Evolutionary conservation across 2,329 filamentous ascomycete species (phyloP), one percentile per base, ranked within the genome.

Genomic region (Microsporum canis): DNA sequence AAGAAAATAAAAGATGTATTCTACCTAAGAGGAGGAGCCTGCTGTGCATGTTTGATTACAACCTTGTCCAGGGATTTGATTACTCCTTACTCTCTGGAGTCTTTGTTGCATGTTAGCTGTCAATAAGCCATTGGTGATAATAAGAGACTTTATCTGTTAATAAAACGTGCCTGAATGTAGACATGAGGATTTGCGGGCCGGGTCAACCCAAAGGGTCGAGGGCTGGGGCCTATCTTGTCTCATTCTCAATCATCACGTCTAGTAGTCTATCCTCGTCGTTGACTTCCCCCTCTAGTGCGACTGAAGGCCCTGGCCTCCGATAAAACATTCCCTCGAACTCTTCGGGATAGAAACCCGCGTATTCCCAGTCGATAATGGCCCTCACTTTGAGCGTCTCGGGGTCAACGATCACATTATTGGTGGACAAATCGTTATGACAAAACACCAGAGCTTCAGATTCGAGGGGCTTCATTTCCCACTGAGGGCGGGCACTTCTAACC

Each of bases 371-470:
- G 17, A 61, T 34, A n/a, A 61, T 47, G 12, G 14, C 59, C n/a
- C 31, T 57, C 3, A 61, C 34, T 45, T 61, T 14, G 36, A 57
- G 39, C 10, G 59, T 61, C 17, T 61, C 59, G 17, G 60, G 57
- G 53, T 62, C 62, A 57, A 65, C 63, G 10, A 67, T 51, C 10
- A 66, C 45, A 60, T 67, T 67, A 7, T 60, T 31, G 7, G 62
- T 41, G 7, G 62, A 62, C 1, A 67, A 57, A 57, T 67, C 65
- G 14, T 62, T 62, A 56, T 67, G 65, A 6, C 65, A 61, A 31
- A 67, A 23, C 12, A 62, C 43, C 5, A 39, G 14, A 12, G 17
- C 2, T 23, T 47, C 43, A 3, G 43, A 7, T 17, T 41, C 45
- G 34, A 23, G 51, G 8, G 31, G 47, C 39, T 27, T 55, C 47